Base-by-base conservation (phyloP, 2,329 filamentous ascomycete species). In the Alternaria triticina region DNA sequence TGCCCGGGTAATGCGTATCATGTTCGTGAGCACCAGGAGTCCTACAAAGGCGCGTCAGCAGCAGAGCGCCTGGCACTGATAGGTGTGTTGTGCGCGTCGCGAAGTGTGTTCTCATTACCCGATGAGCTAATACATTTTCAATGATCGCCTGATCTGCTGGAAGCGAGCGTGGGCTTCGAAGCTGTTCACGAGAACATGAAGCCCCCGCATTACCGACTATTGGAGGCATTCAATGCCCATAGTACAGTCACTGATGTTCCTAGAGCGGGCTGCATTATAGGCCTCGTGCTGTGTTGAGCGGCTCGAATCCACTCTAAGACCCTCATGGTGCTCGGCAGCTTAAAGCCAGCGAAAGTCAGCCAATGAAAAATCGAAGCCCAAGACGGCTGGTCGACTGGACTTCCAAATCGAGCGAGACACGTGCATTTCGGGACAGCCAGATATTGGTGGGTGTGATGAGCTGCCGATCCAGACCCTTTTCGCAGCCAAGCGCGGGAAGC, bases 361-460 rank as follows among this genome's bases (percentile, higher is more conserved):
- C 73, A 77, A 77, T 77, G 55, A 70, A 33, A 66, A 47, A 17
- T 43, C 52, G 20, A 44, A 23, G 12, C 5, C 25, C 5, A 30
- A 50, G 17, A 49, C 56, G 61, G 62, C 47, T 52, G 61, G 62
- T 59, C 58, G 25, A 59, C 56, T 54, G 60, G 20, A 55, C 47
- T 62, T 45, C 70, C 71, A 9, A 6, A 70, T 73, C 59, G 57
- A 63, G 72, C 52, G 33, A 57, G 40, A 57, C 43, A 47, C 63
- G 27, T 64, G 63, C 58, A 47, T 49, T 62, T 68, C 59, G 61
- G 67, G 64, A 66, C 62, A 60, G 68, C 64, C 44, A 69, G 67
- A 66, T 71, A 74, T 74, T 70, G 71, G 70, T 65, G 36, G 36
- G 66, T 72, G 76, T 74, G 75, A 76, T 69, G 70, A 70, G 68